phyloP scores from a whole-genome alignment of 169 alveolate species.

The Cryptosporidium sp. region DNA sequence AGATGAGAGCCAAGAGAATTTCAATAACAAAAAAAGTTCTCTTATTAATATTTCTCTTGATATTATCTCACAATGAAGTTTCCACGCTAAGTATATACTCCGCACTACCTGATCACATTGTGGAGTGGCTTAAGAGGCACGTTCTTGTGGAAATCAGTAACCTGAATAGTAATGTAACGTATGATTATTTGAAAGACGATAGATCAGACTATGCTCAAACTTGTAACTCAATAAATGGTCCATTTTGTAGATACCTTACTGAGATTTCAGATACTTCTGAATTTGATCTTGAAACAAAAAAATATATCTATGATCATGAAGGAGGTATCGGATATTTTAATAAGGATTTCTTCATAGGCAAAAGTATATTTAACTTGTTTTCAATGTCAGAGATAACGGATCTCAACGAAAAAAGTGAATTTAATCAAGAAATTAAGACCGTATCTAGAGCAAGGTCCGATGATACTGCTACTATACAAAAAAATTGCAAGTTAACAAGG shows the following conservation, averaged over 20 bases:
- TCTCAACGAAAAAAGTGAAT: not conserved
- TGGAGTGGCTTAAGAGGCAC: slow-evolving; percentile 53
- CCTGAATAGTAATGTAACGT: not conserved
- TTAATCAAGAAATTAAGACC: not conserved
- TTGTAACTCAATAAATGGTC: slow-evolving; percentile 45
- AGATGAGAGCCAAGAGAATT: not conserved
- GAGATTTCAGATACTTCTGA: not conserved
- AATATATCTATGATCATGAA: slow-evolving; percentile 10
- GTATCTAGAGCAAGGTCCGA: not conserved
- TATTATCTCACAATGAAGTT: not conserved
- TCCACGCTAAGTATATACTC: slow-evolving; percentile 24
- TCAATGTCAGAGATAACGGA: not conserved
- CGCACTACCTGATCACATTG: slow-evolving; percentile 56
- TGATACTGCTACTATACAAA: not conserved
- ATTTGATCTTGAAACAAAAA: slow-evolving; percentile 3
- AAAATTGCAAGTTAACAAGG: not conserved
- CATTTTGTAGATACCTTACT: slow-evolving; percentile 20
- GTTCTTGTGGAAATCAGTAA: slow-evolving; percentile 15
- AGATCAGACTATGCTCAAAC: not conserved
- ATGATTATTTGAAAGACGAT: not conserved
- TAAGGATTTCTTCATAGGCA: not conserved
- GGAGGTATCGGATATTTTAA: not conserved
- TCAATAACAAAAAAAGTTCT: not conserved
- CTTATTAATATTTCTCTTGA: not conserved
- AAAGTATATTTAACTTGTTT: not conserved